Evolutionary conservation across 2,329 filamentous ascomycete genomes (phyloP).

Genomic region (Westerdykella aurantiaca): DNA sequence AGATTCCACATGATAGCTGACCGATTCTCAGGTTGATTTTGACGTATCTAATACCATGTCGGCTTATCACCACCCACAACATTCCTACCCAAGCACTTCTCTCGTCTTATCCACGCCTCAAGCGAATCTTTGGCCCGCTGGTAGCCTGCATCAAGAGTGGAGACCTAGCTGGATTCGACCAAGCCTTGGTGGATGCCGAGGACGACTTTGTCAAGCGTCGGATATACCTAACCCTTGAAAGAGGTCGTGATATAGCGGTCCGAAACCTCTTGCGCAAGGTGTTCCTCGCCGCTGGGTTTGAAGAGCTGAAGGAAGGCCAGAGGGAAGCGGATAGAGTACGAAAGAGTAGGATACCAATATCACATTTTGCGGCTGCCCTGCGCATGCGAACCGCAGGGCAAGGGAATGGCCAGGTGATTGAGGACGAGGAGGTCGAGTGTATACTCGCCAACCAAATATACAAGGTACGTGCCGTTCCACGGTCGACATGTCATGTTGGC

Average conservation of each 20-base stretch:
- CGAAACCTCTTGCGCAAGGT: conserved; percentile 91
- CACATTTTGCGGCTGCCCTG: conserved; percentile 80
- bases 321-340: conserved; percentile 57
- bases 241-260: conserved; percentile 83
- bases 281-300: conserved; percentile 76
- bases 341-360: conserved; percentile 70
- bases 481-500: background rate
- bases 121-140: conserved; percentile 72
- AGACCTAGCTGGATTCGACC: conserved; percentile 77
- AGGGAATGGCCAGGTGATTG: conserved; percentile 54
- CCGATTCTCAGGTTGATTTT: conserved; percentile 64
- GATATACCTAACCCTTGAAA: conserved; percentile 90
- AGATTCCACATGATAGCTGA: conserved; percentile 17
- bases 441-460: conserved; percentile 95
- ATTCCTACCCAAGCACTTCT: conserved; percentile 71
- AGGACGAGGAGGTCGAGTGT: conserved; percentile 92
- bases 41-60: conserved; percentile 90
- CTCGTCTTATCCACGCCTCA: conserved; percentile 66
- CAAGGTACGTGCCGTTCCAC: conserved; percentile 59
- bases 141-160: conserved; percentile 73
- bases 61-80: conserved; percentile 78
- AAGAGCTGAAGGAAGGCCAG: conserved; percentile 62
- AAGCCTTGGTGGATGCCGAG: conserved; percentile 73
- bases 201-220: conserved; percentile 89
- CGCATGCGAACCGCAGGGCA: conserved; percentile 60